These are phyloP conservation scores for Syncephalastrum racemosum DNA, from an alignment of 371 early-diverging fungal species.

Conservation along the genomic window DNA sequence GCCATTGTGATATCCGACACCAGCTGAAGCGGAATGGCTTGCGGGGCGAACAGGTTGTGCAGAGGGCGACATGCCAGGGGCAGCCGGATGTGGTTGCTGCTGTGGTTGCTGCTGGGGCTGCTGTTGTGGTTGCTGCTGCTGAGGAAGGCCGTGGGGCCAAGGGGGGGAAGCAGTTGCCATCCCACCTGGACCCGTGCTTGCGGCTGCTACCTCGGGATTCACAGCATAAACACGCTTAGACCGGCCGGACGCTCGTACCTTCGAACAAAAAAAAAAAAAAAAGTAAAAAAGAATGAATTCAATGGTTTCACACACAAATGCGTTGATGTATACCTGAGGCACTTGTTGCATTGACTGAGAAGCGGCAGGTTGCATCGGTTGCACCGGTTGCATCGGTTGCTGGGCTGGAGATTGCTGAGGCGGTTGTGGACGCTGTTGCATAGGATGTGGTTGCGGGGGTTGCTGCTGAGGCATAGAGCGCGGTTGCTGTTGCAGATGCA, in stretches of 20 bases:
- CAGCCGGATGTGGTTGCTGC: conserved; percentile 5
- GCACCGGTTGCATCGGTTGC: conserved; percentile 3
- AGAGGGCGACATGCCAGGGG: background rate
- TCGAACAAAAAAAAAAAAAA: background rate
- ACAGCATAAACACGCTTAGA: conserved; percentile 44
- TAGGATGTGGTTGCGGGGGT: background rate
- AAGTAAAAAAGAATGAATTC: too few species aligned
- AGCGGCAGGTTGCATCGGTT: conserved; percentile 4
- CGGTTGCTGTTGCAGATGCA: background rate
- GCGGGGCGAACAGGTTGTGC: conserved; percentile 8
- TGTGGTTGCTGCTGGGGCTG: conserved; percentile 11
- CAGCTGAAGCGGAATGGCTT: conserved; percentile 28
- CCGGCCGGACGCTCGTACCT: conserved; percentile 14
- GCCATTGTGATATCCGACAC: conserved; percentile 37
- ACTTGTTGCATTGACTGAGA: background rate
- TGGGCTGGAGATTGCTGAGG: background rate
- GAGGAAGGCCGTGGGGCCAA: conserved; percentile 23
- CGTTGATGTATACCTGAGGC: background rate
- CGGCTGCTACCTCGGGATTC: conserved; percentile 26
- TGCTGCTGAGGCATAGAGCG: background rate
- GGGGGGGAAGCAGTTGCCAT: conserved; percentile 13
- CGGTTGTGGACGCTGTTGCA: conserved; percentile 1
- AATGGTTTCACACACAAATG: too few species aligned
- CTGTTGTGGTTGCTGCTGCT: conserved; percentile 17
- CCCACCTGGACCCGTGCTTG: conserved; percentile 6